Conservation (phyloP, 345 rosid genomes). For the Lepidium aucheri region DNA sequence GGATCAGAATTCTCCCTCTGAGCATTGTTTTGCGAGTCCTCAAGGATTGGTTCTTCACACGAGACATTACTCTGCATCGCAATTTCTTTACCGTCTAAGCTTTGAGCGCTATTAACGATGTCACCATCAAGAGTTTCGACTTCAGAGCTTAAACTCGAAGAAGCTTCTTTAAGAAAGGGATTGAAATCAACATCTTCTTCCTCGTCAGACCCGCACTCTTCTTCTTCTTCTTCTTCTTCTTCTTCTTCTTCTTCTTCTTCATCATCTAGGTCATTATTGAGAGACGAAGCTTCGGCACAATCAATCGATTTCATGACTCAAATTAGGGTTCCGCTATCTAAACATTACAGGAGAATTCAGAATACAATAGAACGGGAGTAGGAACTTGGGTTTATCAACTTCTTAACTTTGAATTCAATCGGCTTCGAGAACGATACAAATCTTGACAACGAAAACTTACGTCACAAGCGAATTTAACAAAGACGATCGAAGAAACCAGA, state of each 20-base stretch:
- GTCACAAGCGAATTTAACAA: background rate
- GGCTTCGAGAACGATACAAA: too few species aligned
- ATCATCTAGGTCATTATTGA: conserved; percentile 4
- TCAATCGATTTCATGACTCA: background rate
- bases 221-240: too few species aligned
- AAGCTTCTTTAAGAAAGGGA: conserved; percentile 73
- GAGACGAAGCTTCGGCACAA: conserved; percentile 1
- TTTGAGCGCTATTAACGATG: conserved; percentile 18
- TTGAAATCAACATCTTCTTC: conserved; percentile 86
- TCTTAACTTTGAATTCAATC: background rate
- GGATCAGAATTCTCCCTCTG: conserved; percentile 2
- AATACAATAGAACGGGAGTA: background rate
- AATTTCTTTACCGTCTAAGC: conserved; percentile 21
- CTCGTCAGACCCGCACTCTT: conserved; percentile 53
- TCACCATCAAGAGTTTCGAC: conserved; percentile 44
- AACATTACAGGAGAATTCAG: background rate
- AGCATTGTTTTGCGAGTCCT: background rate
- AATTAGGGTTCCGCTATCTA: conserved; percentile 4
- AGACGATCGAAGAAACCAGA: background rate
- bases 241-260: conserved; percentile 62
- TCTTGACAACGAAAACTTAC: background rate
- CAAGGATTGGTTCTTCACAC: conserved; percentile 1
- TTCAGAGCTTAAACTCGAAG: conserved; percentile 88
- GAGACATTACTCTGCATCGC: conserved; percentile 19
- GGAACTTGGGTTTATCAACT: background rate